Evolutionary conservation across 1,139 yeast species (phyloP).

Genomic region (Blastobotrys malaysiensis): DNA sequence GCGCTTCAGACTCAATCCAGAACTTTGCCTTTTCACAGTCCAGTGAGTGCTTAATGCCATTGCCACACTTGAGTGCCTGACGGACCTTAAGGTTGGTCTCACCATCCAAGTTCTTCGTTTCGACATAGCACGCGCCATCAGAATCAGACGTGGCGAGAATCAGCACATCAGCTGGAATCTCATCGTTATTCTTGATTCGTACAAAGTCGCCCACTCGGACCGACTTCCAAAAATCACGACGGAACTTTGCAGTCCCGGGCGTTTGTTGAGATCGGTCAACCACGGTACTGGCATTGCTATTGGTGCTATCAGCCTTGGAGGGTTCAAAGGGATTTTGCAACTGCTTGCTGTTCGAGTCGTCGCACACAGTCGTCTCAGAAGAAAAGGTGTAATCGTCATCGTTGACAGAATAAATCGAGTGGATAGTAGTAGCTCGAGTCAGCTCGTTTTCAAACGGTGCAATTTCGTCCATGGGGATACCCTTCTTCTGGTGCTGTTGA

Average conservation of each 20-base stretch:
- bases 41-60: slow-evolving; percentile 53
- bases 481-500: slow-evolving; percentile 3
- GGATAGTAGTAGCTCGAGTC: slow-evolving; percentile 21
- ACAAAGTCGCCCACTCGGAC: slow-evolving; percentile 86
- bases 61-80: slow-evolving; percentile 67
- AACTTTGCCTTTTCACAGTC: slow-evolving; percentile 73
- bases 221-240: slow-evolving; percentile 78
- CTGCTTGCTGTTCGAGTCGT: not conserved
- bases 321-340: slow-evolving; percentile 13
- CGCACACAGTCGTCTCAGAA: not conserved
- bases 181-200: slow-evolving; percentile 79
- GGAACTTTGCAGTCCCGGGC: slow-evolving; percentile 46
- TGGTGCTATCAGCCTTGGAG: not conserved
- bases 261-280: slow-evolving; percentile 32
- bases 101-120: slow-evolving; percentile 93
- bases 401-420: slow-evolving; percentile 22
- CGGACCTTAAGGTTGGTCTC: slow-evolving; percentile 88
- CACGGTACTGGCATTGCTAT: slow-evolving; percentile 22
- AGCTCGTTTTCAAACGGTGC: slow-evolving; percentile 14
- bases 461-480: not conserved
- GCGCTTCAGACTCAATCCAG: slow-evolving; percentile 88
- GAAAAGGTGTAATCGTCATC: slow-evolving; percentile 3
- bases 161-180: slow-evolving; percentile 87
- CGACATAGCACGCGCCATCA: slow-evolving; percentile 90
- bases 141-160: slow-evolving; percentile 75